Evolutionary conservation across 768 basidiomycete genomes (phyloP).

Genomic region (Lenzites betulinus): DNA sequence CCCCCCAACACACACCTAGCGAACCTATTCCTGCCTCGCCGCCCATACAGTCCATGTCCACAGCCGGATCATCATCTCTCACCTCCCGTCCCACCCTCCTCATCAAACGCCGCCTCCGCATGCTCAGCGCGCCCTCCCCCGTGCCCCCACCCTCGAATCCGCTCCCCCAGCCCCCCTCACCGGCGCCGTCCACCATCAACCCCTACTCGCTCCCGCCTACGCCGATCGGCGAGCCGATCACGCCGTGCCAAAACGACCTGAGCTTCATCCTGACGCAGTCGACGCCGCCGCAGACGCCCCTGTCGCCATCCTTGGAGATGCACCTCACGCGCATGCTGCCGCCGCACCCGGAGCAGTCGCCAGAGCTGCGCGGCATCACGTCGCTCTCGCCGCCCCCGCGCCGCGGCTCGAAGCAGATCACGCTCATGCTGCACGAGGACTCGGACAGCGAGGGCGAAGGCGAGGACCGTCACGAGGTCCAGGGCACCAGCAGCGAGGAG

Average conservation of each 20-base stretch:
- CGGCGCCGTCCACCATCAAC: conserved; percentile 34
- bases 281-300: conserved; percentile 47
- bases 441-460: conserved; percentile 4
- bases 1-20: conserved; percentile 46
- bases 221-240: conserved; percentile 72
- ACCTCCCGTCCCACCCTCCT: conserved; percentile 10
- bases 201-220: conserved; percentile 35
- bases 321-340: conserved; percentile 21
- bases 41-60: conserved; percentile 16
- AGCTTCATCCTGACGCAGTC: conserved; percentile 58
- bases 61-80: conserved; percentile 22
- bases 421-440: conserved; percentile 18
- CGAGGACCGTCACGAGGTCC: background rate
- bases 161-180: conserved; percentile 28
- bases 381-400: conserved; percentile 68
- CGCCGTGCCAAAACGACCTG: conserved; percentile 50
- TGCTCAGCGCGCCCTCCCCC: conserved; percentile 61
- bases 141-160: conserved; percentile 31
- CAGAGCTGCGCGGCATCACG: conserved; percentile 41
- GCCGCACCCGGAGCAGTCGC: conserved; percentile 31
- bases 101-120: conserved; percentile 65
- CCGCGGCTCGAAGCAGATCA: conserved; percentile 53
- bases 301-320: conserved; percentile 25
- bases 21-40: conserved; percentile 43
- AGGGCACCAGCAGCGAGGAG: background rate